Evolutionary conservation across 495 filamentous ascomycete genomes (phyloP).

Genomic region (Terfezia claveryi): DNA sequence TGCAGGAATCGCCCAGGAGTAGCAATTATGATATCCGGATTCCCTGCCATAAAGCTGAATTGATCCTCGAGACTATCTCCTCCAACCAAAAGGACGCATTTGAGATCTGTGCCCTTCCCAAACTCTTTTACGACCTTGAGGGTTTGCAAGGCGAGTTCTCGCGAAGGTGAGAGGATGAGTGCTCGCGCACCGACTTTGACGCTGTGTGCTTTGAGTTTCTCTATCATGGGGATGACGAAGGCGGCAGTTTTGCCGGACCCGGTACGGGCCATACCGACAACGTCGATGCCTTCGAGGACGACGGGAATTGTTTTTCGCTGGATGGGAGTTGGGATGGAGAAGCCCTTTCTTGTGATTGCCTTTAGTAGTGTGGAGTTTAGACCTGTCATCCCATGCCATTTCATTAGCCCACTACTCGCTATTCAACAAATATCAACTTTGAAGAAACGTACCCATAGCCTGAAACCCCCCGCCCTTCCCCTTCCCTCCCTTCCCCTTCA

Average conservation of each 20-base stretch:
- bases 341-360: slow-evolving; percentile 80
- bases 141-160: slow-evolving; percentile 86
- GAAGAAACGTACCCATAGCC: slow-evolving; percentile 47
- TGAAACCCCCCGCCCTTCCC: slow-evolving; percentile 83
- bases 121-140: slow-evolving; percentile 92
- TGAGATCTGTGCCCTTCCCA: slow-evolving; percentile 70
- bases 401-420: background rate
- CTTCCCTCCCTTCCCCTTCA: slow-evolving; percentile 72
- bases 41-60: slow-evolving; percentile 74
- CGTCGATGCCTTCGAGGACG: slow-evolving; percentile 68
- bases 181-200: slow-evolving; percentile 62
- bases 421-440: too few relatives aligned
- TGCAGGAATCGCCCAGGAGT: slow-evolving; percentile 91
- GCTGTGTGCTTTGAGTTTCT: slow-evolving; percentile 78
- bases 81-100: slow-evolving; percentile 70
- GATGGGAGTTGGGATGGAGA: slow-evolving; percentile 87
- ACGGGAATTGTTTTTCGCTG: slow-evolving; percentile 91
- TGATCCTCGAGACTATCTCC: slow-evolving; percentile 93
- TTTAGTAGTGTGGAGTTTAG: slow-evolving; percentile 61
- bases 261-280: slow-evolving; percentile 92
- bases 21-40: slow-evolving; percentile 59
- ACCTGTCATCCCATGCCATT: slow-evolving; percentile 21
- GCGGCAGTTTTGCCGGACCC: slow-evolving; percentile 94
- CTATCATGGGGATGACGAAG: slow-evolving; percentile 95
- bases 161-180: slow-evolving; percentile 69